These are phyloP conservation scores for Osmozyma mogii DNA, from an alignment of 805 yeast species.

Conservation along the genomic window DNA sequence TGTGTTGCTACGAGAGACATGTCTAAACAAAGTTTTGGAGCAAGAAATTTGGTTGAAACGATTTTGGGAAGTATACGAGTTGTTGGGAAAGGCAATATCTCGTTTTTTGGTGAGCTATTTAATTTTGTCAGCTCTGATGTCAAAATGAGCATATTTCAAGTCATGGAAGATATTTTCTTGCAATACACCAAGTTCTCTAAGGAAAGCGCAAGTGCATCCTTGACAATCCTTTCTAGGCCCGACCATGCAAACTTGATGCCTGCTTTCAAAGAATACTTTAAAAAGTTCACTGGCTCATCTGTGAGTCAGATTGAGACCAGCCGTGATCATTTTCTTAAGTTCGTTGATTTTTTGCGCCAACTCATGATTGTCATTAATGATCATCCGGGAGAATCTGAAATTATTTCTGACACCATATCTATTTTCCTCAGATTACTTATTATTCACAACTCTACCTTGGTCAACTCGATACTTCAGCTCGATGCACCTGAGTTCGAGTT, in stretches of 20 bases:
- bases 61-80: too few species aligned
- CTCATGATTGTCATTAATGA: slow-evolving; percentile 5
- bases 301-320: slow-evolving; percentile 15
- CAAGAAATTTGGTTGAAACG: too few species aligned
- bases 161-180: too few species aligned
- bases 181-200: background rate
- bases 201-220: background rate
- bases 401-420: slow-evolving; percentile 28
- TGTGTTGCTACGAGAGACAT: too few species aligned
- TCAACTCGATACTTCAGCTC: slow-evolving; percentile 32
- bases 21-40: too few species aligned
- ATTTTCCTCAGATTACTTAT: slow-evolving; percentile 48
- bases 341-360: slow-evolving; percentile 15
- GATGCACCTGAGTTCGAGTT: slow-evolving; percentile 38
- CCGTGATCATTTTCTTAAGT: slow-evolving; percentile 16
- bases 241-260: slow-evolving; percentile 23
- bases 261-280: slow-evolving; percentile 36
- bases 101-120: too few species aligned
- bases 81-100: too few species aligned
- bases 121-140: too few species aligned
- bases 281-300: slow-evolving; percentile 36
- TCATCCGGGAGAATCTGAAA: too few species aligned
- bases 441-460: slow-evolving; percentile 46
- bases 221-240: background rate
- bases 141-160: too few species aligned